These are phyloP conservation scores for Lenzites betulinus DNA, from an alignment of 768 basidiomycete species.

Conservation along the genomic window DNA sequence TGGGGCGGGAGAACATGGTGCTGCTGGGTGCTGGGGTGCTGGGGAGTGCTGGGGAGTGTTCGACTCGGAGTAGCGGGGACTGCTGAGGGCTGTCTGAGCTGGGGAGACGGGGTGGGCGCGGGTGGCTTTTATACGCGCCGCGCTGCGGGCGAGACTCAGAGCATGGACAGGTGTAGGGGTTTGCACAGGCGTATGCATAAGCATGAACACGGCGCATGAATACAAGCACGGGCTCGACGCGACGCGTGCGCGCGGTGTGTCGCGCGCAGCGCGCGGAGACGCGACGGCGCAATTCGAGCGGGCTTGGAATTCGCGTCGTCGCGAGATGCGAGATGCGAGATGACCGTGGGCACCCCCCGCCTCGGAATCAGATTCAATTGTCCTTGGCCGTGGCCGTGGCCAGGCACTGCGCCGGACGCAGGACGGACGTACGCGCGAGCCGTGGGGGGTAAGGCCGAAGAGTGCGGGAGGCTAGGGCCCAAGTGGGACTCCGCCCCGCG, in stretches of 20 bases:
- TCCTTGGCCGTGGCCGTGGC: no score
- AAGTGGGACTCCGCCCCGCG: no score
- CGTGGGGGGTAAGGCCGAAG: no score
- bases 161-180: no score
- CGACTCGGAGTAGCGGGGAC: not conserved
- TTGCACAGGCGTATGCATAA: no score
- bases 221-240: not conserved
- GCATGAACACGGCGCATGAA: no score
- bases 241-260: not conserved
- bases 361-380: no score
- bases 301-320: not conserved
- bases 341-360: conserved; percentile 3
- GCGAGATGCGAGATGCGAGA: not conserved
- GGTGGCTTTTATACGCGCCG: conserved; percentile 10
- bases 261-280: not conserved
- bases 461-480: no score
- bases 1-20: conserved; percentile 19
- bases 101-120: not conserved
- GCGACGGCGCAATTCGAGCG: not conserved
- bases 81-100: conserved; percentile 11
- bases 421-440: no score
- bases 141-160: no score
- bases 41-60: not conserved
- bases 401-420: no score
- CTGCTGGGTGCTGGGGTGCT: not conserved